A percentile compares a stretch with the other conserved stretches of the same genome.
Evolutionary conservation across 2,329 filamentous ascomycete genomes (phyloP).

Genomic region (Ceratocystis huliohia): DNA sequence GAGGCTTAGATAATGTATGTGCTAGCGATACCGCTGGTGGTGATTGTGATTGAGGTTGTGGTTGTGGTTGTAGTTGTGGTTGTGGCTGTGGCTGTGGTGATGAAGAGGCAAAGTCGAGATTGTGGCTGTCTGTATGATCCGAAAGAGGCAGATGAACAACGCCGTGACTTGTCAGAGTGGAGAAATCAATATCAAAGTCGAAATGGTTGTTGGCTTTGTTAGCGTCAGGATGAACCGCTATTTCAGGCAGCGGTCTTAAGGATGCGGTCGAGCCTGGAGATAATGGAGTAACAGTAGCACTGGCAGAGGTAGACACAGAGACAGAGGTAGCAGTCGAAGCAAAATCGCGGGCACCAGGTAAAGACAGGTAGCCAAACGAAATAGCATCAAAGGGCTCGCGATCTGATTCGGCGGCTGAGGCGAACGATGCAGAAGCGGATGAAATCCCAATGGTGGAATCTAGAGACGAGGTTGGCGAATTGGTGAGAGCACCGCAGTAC

Average conservation of each 20-base stretch:
- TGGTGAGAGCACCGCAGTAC: neutral
- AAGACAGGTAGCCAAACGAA: neutral
- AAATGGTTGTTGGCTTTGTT: neutral
- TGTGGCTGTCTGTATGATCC: conserved; percentile 10
- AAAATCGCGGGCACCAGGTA: neutral
- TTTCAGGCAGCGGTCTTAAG: neutral
- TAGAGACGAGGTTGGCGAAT: conserved; percentile 1
- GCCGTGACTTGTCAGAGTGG: conserved; percentile 5
- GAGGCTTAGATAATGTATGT: neutral
- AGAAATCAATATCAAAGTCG: conserved; percentile 8
- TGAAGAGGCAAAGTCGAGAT: too few species aligned
- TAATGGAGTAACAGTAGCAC: neutral
- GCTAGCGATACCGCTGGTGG: conserved; percentile 18
- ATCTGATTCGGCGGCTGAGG: neutral
- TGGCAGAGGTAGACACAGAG: too few species aligned
- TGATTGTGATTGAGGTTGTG: conserved; percentile 12
- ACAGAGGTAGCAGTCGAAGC: neutral
- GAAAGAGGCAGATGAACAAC: conserved; percentile 16
- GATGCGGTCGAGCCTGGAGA: neutral
- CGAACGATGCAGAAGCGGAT: neutral
- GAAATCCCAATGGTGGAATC: neutral
- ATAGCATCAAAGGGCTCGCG: neutral
- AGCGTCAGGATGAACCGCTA: neutral
- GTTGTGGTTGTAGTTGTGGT: neutral
- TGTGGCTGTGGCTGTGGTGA: too few species aligned